Evolutionary conservation across 1,284 basidiomycete genomes (phyloP).

Genomic region (Schizophyllum commune): DNA sequence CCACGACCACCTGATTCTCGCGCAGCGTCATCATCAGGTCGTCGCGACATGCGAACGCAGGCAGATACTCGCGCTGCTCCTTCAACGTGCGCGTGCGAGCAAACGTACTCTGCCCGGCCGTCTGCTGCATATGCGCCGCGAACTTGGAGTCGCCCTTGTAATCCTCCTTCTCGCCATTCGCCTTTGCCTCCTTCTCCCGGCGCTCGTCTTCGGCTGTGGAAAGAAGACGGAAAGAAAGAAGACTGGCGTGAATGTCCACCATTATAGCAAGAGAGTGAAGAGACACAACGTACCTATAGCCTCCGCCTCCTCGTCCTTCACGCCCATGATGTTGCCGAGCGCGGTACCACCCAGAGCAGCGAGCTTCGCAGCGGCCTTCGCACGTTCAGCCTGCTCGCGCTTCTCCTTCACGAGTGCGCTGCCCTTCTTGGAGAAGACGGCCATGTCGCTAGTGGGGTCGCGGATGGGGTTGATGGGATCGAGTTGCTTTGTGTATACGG

Average conservation of each 20-base stretch:
- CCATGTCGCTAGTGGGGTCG: constrained; percentile 92
- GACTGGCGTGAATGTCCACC: constrained; percentile 73
- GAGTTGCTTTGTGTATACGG: constrained; percentile 93
- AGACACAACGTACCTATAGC: constrained; percentile 58
- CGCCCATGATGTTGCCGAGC: constrained; percentile 95
- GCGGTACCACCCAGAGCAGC: constrained; percentile 89
- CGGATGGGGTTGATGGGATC: constrained; percentile 97
- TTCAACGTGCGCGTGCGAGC: constrained; percentile 80
- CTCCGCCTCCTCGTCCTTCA: constrained; percentile 89
- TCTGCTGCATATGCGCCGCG: constrained; percentile 80
- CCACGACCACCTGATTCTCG: constrained; percentile 94
- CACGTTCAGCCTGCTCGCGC: constrained; percentile 90
- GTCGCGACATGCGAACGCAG: constrained; percentile 96
- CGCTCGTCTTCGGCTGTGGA: constrained; percentile 55
- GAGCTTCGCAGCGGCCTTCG: constrained; percentile 92
- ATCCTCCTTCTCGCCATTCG: constrained; percentile 58
- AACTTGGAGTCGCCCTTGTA: constrained; percentile 97
- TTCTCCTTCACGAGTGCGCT: constrained; percentile 91
- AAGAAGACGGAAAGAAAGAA: constrained; percentile 17
- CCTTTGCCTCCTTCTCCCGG: constrained; percentile 43
- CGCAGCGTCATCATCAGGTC: constrained; percentile 85
- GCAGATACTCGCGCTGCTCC: constrained; percentile 94
- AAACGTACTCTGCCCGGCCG: constrained; percentile 77
- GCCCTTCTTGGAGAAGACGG: constrained; percentile 93
- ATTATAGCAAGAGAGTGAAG: constrained; percentile 27